Base-by-base conservation (phyloP, 2,329 filamentous ascomycete species). In the Colletotrichum orchidophilum region DNA sequence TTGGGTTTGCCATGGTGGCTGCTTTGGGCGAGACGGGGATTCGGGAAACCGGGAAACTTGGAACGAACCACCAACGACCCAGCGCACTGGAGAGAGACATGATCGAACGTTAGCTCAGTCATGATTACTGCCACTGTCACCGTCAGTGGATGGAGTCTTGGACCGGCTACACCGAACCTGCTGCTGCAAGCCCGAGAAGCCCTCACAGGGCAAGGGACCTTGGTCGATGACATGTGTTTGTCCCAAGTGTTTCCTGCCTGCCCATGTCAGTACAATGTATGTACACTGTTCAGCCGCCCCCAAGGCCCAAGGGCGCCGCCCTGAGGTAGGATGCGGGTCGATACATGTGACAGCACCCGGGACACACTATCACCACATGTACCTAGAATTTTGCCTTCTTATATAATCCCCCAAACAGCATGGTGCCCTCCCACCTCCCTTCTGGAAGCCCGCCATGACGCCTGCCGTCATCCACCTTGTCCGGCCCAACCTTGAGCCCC, bases 221-320 rank as follows among this genome's bases (percentile, higher is more conserved):
- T 46, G 68, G 57, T 53, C 42, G 57, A 69, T 68, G 69, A 71
- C 69, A 71, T 71, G 64, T 63, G 69, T 68, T 63, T 71, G 59
- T 68, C 58, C 69, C 57, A 59, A n/a, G 35, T 26, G 42, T 46
- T 39, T 46, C n/a, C n/a, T n/a, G n/a, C 52, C 15, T 54, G 52
- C 52, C 27, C 15, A 31, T 54, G 52, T n/a, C 52, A 29, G 18
- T 54, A n/a, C n/a, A n/a, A n/a, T n/a, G n/a, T n/a, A 33, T n/a
- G 29, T 33, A 27, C 53, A n/a, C n/a, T n/a, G n/a, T 55, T 12
- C 33, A 39, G 33, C 46, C 31, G 24, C 66, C 50, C 27, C 42
- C 27, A 21, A n/a, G n/a, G n/a, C n/a, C n/a, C n/a, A n/a, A n/a
- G n/a, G n/a, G n/a, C n/a, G n/a, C n/a, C n/a, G n/a, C n/a, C n/a